Evolutionary conservation across 1,284 basidiomycete species (phyloP).

Genomic region (Sanguinoderma infundibulare): DNA sequence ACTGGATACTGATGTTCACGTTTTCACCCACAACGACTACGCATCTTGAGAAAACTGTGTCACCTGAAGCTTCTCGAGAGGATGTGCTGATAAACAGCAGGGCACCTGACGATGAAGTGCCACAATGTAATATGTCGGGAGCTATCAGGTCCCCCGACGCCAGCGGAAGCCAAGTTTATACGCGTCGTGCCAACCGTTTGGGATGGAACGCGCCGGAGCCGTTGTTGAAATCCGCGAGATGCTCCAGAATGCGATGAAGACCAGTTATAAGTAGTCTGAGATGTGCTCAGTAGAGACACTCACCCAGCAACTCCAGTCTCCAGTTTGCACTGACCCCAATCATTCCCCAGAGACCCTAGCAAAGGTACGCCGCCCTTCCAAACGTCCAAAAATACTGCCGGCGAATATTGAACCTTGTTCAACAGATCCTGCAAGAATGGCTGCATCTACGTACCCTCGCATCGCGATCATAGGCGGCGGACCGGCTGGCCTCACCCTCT

Average conservation of each 20-base stretch:
- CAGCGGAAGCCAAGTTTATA: not conserved
- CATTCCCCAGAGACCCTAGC: not conserved
- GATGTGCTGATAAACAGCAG: not conserved
- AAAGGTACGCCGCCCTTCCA: not conserved
- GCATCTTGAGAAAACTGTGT: not conserved
- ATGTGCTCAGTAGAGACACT: not conserved
- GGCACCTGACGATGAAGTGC: no score
- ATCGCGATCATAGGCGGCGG: slow-evolving; percentile 5
- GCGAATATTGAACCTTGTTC: no score
- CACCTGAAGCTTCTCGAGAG: not conserved
- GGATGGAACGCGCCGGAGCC: no score
- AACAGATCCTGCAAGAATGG: not conserved
- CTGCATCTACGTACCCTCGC: not conserved
- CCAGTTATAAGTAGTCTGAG: not conserved
- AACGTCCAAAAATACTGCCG: not conserved
- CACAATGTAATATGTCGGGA: no score
- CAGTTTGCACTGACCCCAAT: no score
- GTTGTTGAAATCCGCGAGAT: not conserved
- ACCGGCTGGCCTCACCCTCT: not conserved
- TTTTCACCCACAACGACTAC: not conserved
- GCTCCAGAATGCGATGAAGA: not conserved
- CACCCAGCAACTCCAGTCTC: not conserved
- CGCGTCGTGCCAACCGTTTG: not conserved
- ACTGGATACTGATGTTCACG: not conserved
- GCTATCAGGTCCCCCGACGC: not conserved